Conservation (phyloP, 2,329 filamentous ascomycete species). For the Rutstroemia sp. region DNA sequence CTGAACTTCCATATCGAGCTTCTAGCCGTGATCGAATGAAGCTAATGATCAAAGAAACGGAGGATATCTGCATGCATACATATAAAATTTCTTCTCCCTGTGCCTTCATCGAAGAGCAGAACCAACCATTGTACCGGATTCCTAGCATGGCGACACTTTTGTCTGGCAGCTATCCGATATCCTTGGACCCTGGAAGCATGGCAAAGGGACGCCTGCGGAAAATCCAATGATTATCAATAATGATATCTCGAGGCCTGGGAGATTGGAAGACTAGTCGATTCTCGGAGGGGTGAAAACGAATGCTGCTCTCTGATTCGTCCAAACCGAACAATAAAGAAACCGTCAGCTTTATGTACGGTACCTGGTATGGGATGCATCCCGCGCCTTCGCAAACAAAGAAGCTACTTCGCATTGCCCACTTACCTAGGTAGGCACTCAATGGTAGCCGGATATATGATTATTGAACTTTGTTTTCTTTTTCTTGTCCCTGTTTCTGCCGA, state of each 20-base stretch:
- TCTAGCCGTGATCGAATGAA: neutral
- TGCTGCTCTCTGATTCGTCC: slow-evolving; percentile 4
- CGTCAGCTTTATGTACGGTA: neutral
- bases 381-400: no score
- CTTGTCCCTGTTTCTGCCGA: no score
- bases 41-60: neutral
- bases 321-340: slow-evolving; percentile 6
- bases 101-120: neutral
- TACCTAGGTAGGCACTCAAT: no score
- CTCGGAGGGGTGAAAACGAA: neutral
- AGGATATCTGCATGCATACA: neutral
- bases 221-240: slow-evolving; percentile 7
- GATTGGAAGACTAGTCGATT: neutral
- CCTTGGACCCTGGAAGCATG: slow-evolving; percentile 7
- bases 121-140: neutral
- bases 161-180: neutral
- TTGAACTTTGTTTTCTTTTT: no score
- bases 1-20: neutral
- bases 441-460: no score
- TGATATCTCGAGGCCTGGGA: slow-evolving; percentile 7
- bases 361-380: no score
- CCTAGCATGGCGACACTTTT: neutral
- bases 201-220: neutral
- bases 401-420: no score
- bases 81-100: neutral